A percentile compares a stretch with the other conserved stretches of the same genome.
phyloP scores from a whole-genome alignment of 1,284 basidiomycete genomes.

The Amylostereum areolatum region DNA sequence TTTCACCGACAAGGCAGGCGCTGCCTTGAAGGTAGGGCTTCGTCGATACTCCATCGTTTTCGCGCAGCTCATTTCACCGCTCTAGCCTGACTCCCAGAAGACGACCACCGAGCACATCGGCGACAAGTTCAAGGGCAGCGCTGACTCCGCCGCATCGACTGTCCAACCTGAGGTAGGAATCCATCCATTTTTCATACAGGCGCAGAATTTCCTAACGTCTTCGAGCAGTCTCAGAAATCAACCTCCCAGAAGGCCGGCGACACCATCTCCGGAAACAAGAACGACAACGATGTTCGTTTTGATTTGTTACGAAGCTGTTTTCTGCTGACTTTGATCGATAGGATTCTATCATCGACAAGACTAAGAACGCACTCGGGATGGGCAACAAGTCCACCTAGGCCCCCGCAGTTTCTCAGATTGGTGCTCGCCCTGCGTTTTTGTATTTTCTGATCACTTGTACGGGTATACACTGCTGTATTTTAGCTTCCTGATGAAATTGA shows the following conservation, averaged over 20 bases:
- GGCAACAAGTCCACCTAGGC: conserved; percentile 22
- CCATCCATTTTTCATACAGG: background rate
- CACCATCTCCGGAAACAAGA: conserved; percentile 33
- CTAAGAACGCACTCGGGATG: conserved; percentile 45
- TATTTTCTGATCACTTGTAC: no score
- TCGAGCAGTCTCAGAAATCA: conserved; percentile 39
- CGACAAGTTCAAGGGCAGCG: conserved; percentile 28
- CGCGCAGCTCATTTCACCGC: background rate
- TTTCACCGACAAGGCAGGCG: conserved; percentile 34
- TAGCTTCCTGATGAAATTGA: no score
- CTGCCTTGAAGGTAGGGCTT: conserved; percentile 27
- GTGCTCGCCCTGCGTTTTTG: no score
- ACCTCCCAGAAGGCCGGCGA: conserved; percentile 37
- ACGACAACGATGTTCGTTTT: conserved; percentile 21
- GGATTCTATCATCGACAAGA: conserved; percentile 40
- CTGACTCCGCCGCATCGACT: conserved; percentile 26
- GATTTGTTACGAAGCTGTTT: background rate
- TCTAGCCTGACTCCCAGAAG: conserved; percentile 25
- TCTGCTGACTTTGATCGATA: conserved; percentile 9
- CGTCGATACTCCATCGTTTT: conserved; percentile 5
- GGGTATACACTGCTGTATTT: no score
- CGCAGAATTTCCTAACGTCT: background rate
- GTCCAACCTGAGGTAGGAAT: conserved; percentile 31
- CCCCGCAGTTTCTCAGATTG: no score
- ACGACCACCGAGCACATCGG: conserved; percentile 27